A percentile compares a stretch with the other conserved stretches of the same genome.
Evolutionary conservation across 148 eudicot species (phyloP).

Genomic region (Chenopodium album): DNA sequence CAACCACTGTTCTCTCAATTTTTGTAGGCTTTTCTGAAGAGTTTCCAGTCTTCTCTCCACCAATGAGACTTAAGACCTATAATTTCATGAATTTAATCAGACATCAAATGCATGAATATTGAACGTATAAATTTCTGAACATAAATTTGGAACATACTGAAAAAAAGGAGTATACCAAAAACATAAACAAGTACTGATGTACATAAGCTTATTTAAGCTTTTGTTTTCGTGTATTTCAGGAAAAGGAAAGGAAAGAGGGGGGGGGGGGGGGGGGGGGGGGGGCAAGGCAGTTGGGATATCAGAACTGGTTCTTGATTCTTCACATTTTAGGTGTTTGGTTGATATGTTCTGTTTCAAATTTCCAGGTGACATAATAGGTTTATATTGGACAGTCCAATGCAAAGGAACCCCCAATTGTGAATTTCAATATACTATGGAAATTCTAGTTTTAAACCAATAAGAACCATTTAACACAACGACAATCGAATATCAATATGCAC

Average conservation of each 20-base stretch:
- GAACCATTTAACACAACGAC: not conserved
- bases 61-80: conserved; percentile 77
- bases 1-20: conserved; percentile 39
- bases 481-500: not conserved
- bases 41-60: conserved; percentile 47
- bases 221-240: no score
- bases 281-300: no score
- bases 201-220: no score
- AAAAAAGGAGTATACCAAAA: not conserved
- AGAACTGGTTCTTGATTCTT: not conserved
- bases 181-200: not conserved
- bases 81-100: conserved; percentile 21
- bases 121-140: not conserved
- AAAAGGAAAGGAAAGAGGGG: not conserved
- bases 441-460: not conserved
- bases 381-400: not conserved
- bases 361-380: not conserved
- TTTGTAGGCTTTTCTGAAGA: conserved; percentile 42
- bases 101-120: not conserved
- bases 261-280: not conserved
- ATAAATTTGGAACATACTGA: not conserved
- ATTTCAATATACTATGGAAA: no score
- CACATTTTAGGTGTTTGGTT: not conserved
- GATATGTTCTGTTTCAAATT: not conserved
- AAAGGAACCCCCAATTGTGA: not conserved